Conservation (phyloP, 1,139 yeast species). For the Keqinozyma sinolaborantium region DNA sequence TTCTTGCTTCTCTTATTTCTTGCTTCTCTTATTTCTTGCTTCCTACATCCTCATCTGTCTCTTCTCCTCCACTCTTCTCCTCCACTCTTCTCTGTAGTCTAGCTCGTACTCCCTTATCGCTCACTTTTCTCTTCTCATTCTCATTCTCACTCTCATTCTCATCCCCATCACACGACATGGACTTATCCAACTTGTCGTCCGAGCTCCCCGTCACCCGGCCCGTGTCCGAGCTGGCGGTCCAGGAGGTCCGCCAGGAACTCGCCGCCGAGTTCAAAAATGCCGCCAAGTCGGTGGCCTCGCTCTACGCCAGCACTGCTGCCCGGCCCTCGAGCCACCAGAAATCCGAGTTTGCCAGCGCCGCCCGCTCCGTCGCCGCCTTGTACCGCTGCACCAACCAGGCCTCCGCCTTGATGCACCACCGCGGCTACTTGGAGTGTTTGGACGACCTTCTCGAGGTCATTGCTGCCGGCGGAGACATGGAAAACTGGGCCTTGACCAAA, state of each 20-base stretch:
- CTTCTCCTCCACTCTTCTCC: too few species aligned
- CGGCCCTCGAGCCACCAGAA: conserved; percentile 15
- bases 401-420: conserved; percentile 37
- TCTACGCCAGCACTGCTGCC: conserved; percentile 29
- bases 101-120: neutral
- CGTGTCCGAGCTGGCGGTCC: conserved; percentile 39
- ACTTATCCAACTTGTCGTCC: conserved; percentile 51
- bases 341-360: conserved; percentile 58
- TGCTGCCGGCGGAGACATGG: conserved; percentile 45
- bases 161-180: conserved; percentile 44
- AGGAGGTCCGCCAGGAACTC: conserved; percentile 41
- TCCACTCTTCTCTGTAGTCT: too few species aligned
- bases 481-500: conserved; percentile 50
- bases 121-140: neutral
- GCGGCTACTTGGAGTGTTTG: conserved; percentile 56
- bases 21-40: too few species aligned
- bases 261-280: conserved; percentile 42
- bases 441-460: conserved; percentile 52
- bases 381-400: conserved; percentile 52
- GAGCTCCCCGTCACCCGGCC: conserved; percentile 49
- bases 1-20: too few species aligned
- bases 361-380: conserved; percentile 60
- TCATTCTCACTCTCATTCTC: neutral
- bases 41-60: too few species aligned
- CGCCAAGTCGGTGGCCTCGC: conserved; percentile 41